Evolutionary conservation across 1,139 yeast species (phyloP).

Genomic region (Zygotorulaspora mrakii): DNA sequence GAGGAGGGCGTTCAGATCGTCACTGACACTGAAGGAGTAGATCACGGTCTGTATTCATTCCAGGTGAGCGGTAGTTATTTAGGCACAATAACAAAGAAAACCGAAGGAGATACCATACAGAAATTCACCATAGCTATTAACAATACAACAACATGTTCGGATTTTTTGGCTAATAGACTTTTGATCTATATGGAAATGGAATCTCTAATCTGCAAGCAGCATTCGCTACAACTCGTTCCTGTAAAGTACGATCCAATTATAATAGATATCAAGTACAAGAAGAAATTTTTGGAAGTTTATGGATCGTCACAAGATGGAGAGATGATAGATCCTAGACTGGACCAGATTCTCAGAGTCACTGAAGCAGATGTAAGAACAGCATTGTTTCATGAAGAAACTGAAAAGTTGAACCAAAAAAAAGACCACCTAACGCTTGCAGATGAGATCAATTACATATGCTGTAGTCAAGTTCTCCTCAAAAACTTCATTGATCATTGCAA

Average conservation of each 20-base stretch:
- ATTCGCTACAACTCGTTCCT: conserved; percentile 51
- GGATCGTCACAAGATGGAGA: conserved; percentile 24
- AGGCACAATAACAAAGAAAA: conserved; percentile 47
- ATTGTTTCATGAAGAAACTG: conserved; percentile 28
- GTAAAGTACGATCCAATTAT: conserved; percentile 40
- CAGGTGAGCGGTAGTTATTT: conserved; percentile 48
- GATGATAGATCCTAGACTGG: conserved; percentile 29
- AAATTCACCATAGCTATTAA: conserved; percentile 37
- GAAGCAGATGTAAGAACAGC: conserved; percentile 29
- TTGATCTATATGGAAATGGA: conserved; percentile 49
- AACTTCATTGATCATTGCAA: conserved; percentile 46
- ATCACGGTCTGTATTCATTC: conserved; percentile 42
- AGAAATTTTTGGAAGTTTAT: conserved; percentile 34
- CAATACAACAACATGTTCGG: conserved; percentile 34
- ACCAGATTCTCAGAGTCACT: conserved; percentile 26
- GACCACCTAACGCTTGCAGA: conserved; percentile 23
- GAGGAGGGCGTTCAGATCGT: conserved; percentile 33
- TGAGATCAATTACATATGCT: conserved; percentile 42
- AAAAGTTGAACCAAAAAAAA: conserved; percentile 17
- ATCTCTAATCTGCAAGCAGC: conserved; percentile 50
- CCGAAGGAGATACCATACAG: conserved; percentile 44
- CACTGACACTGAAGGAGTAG: conserved; percentile 24
- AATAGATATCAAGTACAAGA: conserved; percentile 43
- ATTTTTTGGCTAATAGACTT: conserved; percentile 41
- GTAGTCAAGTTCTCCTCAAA: conserved; percentile 45